A percentile compares a stretch with the other conserved stretches of the same genome.
Conservation (phyloP, 768 basidiomycete genomes). For the Hygrocybe coccinea region DNA sequence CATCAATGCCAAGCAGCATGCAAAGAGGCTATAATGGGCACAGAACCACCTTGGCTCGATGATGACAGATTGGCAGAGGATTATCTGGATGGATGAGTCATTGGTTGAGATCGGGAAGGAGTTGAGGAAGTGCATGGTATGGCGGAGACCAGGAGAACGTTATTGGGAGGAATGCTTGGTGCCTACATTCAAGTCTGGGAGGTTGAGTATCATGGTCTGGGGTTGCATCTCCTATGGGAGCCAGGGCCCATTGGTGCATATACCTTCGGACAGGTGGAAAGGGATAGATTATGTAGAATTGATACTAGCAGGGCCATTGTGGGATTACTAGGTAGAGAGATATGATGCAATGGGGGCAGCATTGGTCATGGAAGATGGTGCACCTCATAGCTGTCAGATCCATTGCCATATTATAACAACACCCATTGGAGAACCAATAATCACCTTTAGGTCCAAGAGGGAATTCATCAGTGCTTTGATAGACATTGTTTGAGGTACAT, state of each 20-base stretch:
- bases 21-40: neutral
- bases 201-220: constrained; percentile 3
- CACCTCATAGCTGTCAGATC: too few relatives aligned
- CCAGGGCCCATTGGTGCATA: neutral
- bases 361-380: constrained; percentile 2
- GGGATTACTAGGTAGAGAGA: neutral
- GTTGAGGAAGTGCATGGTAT: constrained; percentile 1
- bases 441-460: too few relatives aligned
- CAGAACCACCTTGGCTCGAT: neutral
- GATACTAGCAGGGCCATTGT: neutral
- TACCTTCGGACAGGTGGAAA: neutral
- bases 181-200: constrained; percentile 3
- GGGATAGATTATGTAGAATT: constrained; percentile 1
- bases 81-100: constrained; percentile 1
- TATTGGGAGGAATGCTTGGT: neutral
- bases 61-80: constrained; percentile 2
- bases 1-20: neutral
- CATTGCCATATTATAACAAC: too few relatives aligned
- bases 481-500: too few relatives aligned
- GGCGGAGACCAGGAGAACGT: neutral
- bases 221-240: constrained; percentile 3
- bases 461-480: too few relatives aligned
- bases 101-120: constrained; percentile 5
- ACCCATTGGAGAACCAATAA: too few relatives aligned
- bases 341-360: neutral